These are phyloP conservation scores for Carallia pectinifolia DNA, from an alignment of 345 rosid genomes.

Conservation along the genomic window DNA sequence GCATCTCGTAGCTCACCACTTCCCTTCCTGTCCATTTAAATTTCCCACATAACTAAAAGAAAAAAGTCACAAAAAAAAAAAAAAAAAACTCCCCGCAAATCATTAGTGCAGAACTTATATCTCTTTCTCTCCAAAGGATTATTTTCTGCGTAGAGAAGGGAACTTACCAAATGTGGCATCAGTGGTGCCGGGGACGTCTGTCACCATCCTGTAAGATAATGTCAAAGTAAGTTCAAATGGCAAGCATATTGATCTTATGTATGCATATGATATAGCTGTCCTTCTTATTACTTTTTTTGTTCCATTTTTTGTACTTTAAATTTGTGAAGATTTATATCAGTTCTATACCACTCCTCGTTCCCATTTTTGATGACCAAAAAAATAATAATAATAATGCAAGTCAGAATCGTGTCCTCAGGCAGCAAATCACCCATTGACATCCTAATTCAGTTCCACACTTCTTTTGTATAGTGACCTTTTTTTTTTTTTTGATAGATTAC, in stretches of 20 bases:
- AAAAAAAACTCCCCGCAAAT: no score
- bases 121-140: neutral
- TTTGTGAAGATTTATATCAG: no score
- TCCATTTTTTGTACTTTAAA: no score
- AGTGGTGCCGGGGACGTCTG: constrained; percentile 96
- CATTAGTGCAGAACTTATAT: neutral
- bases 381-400: no score
- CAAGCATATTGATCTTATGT: neutral
- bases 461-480: no score
- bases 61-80: no score
- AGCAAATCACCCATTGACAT: no score
- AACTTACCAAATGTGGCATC: constrained; percentile 83
- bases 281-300: neutral
- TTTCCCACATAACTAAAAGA: neutral
- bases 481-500: no score
- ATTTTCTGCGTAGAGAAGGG: neutral
- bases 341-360: no score
- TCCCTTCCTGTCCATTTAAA: constrained; percentile 52
- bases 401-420: no score
- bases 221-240: constrained; percentile 16
- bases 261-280: neutral
- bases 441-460: no score
- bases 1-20: constrained; percentile 73
- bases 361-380: no score
- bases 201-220: constrained; percentile 62